Base-by-base conservation (phyloP, 805 yeast species). In the Saccharomyces kudriavzevii region DNA sequence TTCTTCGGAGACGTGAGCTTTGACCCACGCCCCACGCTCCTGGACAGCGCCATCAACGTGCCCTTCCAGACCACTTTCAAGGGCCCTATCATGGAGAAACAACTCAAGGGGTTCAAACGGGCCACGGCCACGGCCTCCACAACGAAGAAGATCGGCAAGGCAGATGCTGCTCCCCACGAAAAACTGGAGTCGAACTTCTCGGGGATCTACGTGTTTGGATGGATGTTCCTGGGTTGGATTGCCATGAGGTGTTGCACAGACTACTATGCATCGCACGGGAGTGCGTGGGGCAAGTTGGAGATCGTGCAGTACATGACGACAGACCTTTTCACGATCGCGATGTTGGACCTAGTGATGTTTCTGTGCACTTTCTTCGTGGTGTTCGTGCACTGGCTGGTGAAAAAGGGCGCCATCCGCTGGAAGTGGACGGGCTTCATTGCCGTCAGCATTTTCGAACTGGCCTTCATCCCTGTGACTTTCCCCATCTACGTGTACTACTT, bases 181-280 rank as follows among this genome's bases (percentile, higher is more conserved):
- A 40, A 26, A 5, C 29, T 49, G 17, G 50, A 26, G 8, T 60
- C 66, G n/a, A 60, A 61, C 51, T 90, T 87, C 65, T 82, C 79
- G 58, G 98, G 98, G 2, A 78, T 94, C 55, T 94, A 83, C 67
- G 84, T 89, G 5, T 77, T 89, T 51, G 82, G 84, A 58, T 89
- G 96, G 96, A 71, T 87, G 52, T 79, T 80, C 1, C 77, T 83
- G 2, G 82, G 78, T 22, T 74, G 84, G 55, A 67, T 77, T 46
- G 77, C 82, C 52, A 60, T 83, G 27, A 80, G 82, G 52, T 78
- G 78, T 25, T 61, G 82, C 8, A 72, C 84, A 17, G 77, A 81
- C 54, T 80, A 84, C 58, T 78, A 78, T 60, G 58, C 77, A 5
- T 65, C 66, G 29, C 64, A 77, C 49, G 56, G 63, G 24, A 81